Base-by-base conservation (phyloP, 2,329 filamentous ascomycete genomes). In the Diaporthe citrichinensis region DNA sequence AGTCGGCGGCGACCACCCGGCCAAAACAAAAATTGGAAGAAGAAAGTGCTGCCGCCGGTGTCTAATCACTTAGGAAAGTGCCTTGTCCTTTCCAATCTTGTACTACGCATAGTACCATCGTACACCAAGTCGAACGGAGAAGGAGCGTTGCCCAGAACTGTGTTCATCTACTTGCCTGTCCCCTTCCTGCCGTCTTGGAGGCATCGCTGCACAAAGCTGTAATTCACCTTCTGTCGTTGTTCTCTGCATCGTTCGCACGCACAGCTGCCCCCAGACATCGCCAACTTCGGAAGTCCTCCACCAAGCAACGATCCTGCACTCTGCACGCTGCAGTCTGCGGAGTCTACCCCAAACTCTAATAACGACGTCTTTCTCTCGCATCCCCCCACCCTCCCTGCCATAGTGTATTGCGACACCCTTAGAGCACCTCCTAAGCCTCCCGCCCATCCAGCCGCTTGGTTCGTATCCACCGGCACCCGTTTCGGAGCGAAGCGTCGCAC, bases 321-420 rank as follows among this genome's bases (percentile, higher is more conserved):
- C 46, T 68, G 23, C 62, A 36, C 49, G 51, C 44, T 68, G 46
- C 65, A 39, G 15, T 68, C 65, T 53, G 46, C 65, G 46, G 65
- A 69, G 65, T 69, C 65, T 55, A 55, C 65, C 65, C 65, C 65
- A 69, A 69, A 69, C 65, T 55, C 49, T 68, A 68, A 53, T 69
- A 41, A 14, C 65, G 46, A 55, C 65, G 34, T 55, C 65, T 7
- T 69, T 69, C 65, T 41, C 12, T 68, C 65, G 65, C 46, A 68
- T 53, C 46, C 65, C 65, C 62, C 65, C 65, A 69, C 65, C 46
- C 34, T 55, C 65, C 65, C 49, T 69, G 49, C 65, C 65, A 51
- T 55, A 69, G 49, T 69, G 46, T 53, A 55, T 69, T 69, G 65
- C 65, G 65, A 69, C 65, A 69, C 49, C 46, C 65, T 46, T 69